phyloP scores from a whole-genome alignment of 208 protist genomes.

The Kentomonas sorsogonicus region DNA sequence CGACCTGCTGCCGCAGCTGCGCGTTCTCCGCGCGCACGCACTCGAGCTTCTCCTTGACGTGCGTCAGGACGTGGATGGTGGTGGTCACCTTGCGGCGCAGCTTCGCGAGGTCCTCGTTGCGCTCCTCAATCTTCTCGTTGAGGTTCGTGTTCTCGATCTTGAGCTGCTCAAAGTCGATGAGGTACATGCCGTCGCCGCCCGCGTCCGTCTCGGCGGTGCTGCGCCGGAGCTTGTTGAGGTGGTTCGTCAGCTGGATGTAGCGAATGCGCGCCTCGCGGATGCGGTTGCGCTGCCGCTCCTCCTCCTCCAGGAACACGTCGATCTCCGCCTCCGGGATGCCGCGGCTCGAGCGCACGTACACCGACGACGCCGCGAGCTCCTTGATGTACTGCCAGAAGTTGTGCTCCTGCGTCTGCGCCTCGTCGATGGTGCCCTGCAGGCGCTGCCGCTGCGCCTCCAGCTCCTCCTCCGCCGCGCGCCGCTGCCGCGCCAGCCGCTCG shows the following conservation, averaged over 20 bases:
- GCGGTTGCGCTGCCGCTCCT: slow-evolving; percentile 62
- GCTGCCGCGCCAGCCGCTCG: slow-evolving; percentile 25
- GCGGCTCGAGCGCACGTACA: slow-evolving; percentile 72
- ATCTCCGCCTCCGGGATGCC: slow-evolving; percentile 66
- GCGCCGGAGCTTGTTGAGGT: slow-evolving; percentile 56
- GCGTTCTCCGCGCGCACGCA: slow-evolving; percentile 92
- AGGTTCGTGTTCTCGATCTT: slow-evolving; percentile 99
- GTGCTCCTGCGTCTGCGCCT: slow-evolving; percentile 51
- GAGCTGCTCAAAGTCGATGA: slow-evolving; percentile 99
- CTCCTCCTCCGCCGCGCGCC: slow-evolving; percentile 32
- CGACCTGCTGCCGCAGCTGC: slow-evolving; percentile 81
- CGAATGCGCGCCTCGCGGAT: slow-evolving; percentile 83
- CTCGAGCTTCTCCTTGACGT: slow-evolving; percentile 97
- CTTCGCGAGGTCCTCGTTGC: slow-evolving; percentile 96
- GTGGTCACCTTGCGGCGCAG: slow-evolving; percentile 92
- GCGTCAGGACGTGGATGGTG: slow-evolving; percentile 97
- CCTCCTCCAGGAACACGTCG: slow-evolving; percentile 62
- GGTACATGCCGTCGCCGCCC: slow-evolving; percentile 90
- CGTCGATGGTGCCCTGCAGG: slow-evolving; percentile 62
- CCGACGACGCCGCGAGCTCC: slow-evolving; percentile 35
- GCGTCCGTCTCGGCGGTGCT: slow-evolving; percentile 49
- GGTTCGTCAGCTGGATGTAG: slow-evolving; percentile 89
- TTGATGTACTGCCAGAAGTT: slow-evolving; percentile 72
- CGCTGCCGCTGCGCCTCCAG: slow-evolving; percentile 38
- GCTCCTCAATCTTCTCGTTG: slow-evolving; percentile 98